Evolutionary conservation across 768 basidiomycete genomes (phyloP).

Genomic region (Phylloporus sp.): DNA sequence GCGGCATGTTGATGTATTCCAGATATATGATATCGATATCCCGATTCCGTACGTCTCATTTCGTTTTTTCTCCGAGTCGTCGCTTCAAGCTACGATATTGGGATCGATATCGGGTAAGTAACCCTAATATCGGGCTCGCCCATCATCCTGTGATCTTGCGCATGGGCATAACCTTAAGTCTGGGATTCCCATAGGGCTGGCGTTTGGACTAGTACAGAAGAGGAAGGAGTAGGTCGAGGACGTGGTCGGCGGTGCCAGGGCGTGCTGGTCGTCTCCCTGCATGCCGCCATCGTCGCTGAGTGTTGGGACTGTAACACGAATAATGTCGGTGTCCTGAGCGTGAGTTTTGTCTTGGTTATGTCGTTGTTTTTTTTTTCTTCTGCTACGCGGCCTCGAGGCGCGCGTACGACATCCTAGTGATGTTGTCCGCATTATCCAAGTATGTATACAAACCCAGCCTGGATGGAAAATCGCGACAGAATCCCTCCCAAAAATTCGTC

Average conservation of each 20-base stretch:
- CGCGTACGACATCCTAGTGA: too few species aligned
- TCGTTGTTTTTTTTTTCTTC: not conserved
- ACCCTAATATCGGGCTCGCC: slow-evolving; percentile 17
- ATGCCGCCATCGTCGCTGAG: not conserved
- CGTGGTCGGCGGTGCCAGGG: not conserved
- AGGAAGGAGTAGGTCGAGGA: slow-evolving; percentile 3
- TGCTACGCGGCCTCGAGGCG: slow-evolving; percentile 29
- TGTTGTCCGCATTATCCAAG: slow-evolving; percentile 26
- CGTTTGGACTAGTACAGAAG: slow-evolving; percentile 8
- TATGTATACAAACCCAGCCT: slow-evolving; percentile 20
- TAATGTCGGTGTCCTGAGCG: slow-evolving; percentile 4
- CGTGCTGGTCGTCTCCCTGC: not conserved
- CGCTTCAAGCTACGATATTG: slow-evolving; percentile 17
- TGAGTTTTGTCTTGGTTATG: slow-evolving; percentile 1
- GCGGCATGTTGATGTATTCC: slow-evolving; percentile 22
- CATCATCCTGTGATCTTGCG: slow-evolving; percentile 4
- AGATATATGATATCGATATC: slow-evolving; percentile 22
- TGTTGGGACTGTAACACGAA: too few species aligned
- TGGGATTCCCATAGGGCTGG: slow-evolving; percentile 6
- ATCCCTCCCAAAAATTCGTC: not conserved
- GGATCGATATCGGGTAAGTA: slow-evolving; percentile 19
- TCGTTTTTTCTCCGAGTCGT: slow-evolving; percentile 12
- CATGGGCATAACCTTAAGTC: slow-evolving; percentile 14
- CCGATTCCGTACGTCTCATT: slow-evolving; percentile 17
- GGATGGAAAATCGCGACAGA: slow-evolving; percentile 21